Base-by-base conservation (phyloP, 176 grass and related monocot genomes). In the Cenchrus americanus region DNA sequence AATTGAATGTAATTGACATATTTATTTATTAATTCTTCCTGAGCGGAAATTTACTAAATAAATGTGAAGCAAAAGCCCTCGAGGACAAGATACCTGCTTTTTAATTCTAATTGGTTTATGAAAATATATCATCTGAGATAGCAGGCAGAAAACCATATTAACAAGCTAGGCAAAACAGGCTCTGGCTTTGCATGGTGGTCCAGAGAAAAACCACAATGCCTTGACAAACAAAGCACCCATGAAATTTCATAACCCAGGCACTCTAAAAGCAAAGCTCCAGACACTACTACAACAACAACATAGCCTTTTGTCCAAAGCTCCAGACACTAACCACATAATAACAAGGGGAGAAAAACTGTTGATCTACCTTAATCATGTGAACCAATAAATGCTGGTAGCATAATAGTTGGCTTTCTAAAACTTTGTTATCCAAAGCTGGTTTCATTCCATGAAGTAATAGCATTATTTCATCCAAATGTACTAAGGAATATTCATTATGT, bases 381-480 rank as follows among this genome's bases (percentile, higher is more conserved):
- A 98, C 80, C 87, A 98, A 98, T 64, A 98, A 77, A 88, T 91
- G 85, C 46, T 93, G 89, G 77, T 90, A 98, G 87, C 96, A 98
- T 80, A 94, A 82, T 80, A 98, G 86, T 82, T 88, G 75, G 67
- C 66, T 85, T 87, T 84, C 82, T 77, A 95, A 77, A 69, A 89
- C 72, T 78, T 58, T 62, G 82, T 71, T 86, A 54, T 93, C 89
- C 15, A 55, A 81, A 79, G 64, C 76, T 77, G 69, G 66, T 57
- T 98, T 93, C 52, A 92, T 69, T 87, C 88, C 84, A 89, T 95
- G 93, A 80, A 98, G 93, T 65, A 98, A 88, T 79, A 92, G 55
- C 79, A 98, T 90, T 79, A 98, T 86, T 83, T 98, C 92, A 90
- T 95, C 91, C 78, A 95, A 76, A 68, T 66, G 90, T 76, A 84